Conservation (phyloP, 2,329 filamentous ascomycete species). For the Phialemonium atrogriseum region DNA sequence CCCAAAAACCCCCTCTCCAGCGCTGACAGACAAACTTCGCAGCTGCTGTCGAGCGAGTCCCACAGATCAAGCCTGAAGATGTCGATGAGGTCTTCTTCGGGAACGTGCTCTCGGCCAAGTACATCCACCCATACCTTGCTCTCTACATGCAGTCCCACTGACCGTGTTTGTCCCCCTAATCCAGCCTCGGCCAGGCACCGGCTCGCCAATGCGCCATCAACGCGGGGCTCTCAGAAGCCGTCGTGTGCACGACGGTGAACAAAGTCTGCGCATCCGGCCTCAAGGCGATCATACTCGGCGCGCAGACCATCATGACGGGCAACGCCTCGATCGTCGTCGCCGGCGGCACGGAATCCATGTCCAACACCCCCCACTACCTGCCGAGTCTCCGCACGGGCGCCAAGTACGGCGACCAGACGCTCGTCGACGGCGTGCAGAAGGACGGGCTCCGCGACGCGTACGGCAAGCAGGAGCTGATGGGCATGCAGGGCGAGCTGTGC, state of each 20-base stretch:
- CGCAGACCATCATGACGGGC: conserved; percentile 95
- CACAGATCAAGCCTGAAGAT: conserved; percentile 78
- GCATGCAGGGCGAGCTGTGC: conserved; percentile 85
- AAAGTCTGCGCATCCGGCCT: conserved; percentile 96
- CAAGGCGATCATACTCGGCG: conserved; percentile 90
- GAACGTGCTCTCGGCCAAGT: conserved; percentile 97
- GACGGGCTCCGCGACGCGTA: conserved; percentile 93
- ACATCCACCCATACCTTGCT: conserved; percentile 30
- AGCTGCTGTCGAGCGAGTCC: conserved; percentile 77
- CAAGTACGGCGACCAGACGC: conserved; percentile 86
- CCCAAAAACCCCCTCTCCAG: not conserved
- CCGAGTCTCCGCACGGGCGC: conserved; percentile 76
- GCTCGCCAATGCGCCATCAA: conserved; percentile 88
- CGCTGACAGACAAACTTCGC: conserved; percentile 9
- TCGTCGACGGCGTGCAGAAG: conserved; percentile 88
- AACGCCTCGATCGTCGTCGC: conserved; percentile 90
- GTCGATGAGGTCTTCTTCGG: conserved; percentile 97
- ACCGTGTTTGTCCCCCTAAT: conserved; percentile 10
- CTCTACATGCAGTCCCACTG: conserved; percentile 7
- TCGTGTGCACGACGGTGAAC: conserved; percentile 89
- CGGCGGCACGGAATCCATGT: conserved; percentile 97
- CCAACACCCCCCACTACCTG: conserved; percentile 93
- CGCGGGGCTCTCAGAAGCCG: conserved; percentile 73
- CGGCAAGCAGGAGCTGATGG: conserved; percentile 92
- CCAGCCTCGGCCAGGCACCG: conserved; percentile 88